Conservation (phyloP, 768 basidiomycete genomes). For the Xerocomellus amylosporus region DNA sequence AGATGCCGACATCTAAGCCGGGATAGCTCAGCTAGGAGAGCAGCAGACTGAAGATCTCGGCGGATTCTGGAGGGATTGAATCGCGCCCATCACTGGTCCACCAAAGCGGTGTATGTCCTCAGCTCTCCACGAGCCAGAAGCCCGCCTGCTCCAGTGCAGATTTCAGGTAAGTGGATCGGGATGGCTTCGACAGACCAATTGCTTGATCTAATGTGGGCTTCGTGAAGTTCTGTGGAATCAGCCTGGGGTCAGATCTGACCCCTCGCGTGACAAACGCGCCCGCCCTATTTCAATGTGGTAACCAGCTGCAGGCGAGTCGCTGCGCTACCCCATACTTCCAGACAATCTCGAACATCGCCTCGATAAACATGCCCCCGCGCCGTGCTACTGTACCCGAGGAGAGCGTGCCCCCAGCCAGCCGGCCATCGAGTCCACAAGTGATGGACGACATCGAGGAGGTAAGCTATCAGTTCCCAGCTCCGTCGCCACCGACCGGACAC, state of each 20-base stretch:
- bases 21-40: constrained; percentile 75
- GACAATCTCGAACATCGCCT: background rate
- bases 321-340: background rate
- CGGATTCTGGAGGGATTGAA: background rate
- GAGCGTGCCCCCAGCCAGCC: constrained; percentile 28
- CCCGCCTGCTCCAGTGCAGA: background rate
- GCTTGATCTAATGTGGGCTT: background rate
- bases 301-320: background rate
- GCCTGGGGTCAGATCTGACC: background rate
- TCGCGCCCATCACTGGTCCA: background rate
- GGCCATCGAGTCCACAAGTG: constrained; percentile 22
- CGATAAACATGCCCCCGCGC: constrained; percentile 28
- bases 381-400: constrained; percentile 25
- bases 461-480: background rate
- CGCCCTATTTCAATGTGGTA: constrained; percentile 14
- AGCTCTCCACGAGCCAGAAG: background rate
- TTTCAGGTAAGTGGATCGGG: background rate
- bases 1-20: constrained; percentile 31
- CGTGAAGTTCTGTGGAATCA: constrained; percentile 1
- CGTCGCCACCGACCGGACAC: background rate
- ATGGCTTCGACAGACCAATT: background rate
- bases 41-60: constrained; percentile 59
- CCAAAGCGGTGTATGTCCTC: background rate
- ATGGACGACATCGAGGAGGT: constrained; percentile 46
- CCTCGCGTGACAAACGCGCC: constrained; percentile 22